phyloP scores from a whole-genome alignment of 2,329 filamentous ascomycete species.

The Aspergillus neoniger region DNA sequence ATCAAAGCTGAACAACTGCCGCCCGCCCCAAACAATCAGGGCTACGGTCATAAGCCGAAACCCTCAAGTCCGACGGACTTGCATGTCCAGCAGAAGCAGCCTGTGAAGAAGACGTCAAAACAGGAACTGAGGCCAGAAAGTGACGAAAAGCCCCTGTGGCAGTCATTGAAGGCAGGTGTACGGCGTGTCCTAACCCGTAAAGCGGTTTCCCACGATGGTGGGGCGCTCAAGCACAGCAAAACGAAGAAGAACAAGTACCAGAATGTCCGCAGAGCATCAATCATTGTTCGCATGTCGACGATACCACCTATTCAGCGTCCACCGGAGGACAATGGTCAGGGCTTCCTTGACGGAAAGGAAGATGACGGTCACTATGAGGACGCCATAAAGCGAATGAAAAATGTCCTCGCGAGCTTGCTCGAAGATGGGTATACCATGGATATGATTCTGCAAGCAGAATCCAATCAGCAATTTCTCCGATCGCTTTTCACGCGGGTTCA shows the following conservation, averaged over 20 bases:
- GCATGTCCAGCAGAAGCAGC: neutral
- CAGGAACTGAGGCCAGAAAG: constrained; percentile 1
- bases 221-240: neutral
- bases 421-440: constrained; percentile 8
- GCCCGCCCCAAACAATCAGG: neutral
- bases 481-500: constrained; percentile 5
- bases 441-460: constrained; percentile 1
- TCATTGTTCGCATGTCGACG: constrained; percentile 5
- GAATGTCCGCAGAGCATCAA: constrained; percentile 4
- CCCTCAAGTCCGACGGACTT: neutral
- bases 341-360: neutral
- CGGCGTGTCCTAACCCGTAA: constrained; percentile 6
- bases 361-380: constrained; percentile 4
- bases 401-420: constrained; percentile 1
- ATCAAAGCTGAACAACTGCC: neutral
- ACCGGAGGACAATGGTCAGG: neutral
- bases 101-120: neutral
- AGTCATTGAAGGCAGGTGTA: constrained; percentile 2
- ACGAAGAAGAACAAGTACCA: neutral
- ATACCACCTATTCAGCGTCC: neutral
- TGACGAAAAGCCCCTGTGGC: constrained; percentile 3
- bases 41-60: neutral
- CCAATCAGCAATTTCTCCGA: constrained; percentile 6
- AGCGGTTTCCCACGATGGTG: constrained; percentile 1
- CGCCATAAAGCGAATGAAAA: constrained; percentile 6